Conservation (phyloP, 768 basidiomycete species). For the Daedaleopsis nitida region DNA sequence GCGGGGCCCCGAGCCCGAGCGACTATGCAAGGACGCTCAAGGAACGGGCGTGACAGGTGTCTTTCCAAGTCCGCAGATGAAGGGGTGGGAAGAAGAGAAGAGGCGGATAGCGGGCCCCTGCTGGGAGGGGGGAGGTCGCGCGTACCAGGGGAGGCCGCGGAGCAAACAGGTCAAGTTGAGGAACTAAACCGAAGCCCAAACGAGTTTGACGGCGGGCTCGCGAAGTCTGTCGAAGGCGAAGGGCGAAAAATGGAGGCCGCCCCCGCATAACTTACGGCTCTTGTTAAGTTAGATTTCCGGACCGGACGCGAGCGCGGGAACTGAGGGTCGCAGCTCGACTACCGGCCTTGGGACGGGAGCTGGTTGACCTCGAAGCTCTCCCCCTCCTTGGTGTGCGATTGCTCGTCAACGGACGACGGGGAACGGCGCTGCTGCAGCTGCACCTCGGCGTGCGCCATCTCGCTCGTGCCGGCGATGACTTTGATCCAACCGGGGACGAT, state of each 20-base stretch:
- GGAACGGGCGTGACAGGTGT: too few species aligned
- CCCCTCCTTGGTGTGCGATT: not conserved
- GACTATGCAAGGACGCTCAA: too few species aligned
- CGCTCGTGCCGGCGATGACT: not conserved
- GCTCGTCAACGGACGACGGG: not conserved
- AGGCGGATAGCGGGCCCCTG: too few species aligned
- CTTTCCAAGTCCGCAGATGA: too few species aligned
- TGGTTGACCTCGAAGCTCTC: not conserved
- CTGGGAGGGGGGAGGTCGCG: too few species aligned
- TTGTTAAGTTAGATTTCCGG: not conserved
- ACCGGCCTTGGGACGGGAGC: not conserved
- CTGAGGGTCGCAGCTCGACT: not conserved
- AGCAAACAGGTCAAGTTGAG: not conserved
- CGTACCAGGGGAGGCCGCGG: too few species aligned
- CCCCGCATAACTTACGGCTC: not conserved
- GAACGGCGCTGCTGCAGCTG: not conserved
- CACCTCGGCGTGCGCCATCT: not conserved
- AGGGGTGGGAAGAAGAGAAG: too few species aligned
- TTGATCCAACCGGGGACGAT: slow-evolving; percentile 66
- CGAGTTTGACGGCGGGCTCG: slow-evolving; percentile 1
- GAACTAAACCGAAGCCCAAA: not conserved
- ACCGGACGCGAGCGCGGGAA: not conserved
- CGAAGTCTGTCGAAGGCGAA: not conserved
- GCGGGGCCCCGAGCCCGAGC: too few species aligned
- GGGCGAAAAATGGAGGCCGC: not conserved